A percentile compares a stretch with the other conserved stretches of the same genome.
These are phyloP conservation scores for Solanum habrochaites DNA, from an alignment of 257 asterid species.

Conservation along the genomic window DNA sequence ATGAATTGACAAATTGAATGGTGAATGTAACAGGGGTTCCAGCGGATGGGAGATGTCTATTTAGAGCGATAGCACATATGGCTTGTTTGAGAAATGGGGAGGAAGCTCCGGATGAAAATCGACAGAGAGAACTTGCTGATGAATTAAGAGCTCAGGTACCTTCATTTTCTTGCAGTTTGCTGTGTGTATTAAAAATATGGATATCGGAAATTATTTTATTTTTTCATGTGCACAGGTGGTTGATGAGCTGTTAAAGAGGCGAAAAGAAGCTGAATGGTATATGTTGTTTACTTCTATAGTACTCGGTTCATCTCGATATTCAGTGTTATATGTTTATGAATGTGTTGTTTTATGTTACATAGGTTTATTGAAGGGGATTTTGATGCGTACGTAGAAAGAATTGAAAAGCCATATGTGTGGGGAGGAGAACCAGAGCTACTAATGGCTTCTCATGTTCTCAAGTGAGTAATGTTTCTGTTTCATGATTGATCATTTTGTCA, in stretches of 20 bases:
- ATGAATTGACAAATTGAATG: background rate
- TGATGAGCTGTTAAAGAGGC: constrained; percentile 69
- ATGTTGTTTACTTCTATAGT: background rate
- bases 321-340: background rate
- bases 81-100: constrained; percentile 64
- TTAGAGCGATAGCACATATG: constrained; percentile 74
- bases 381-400: constrained; percentile 60
- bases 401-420: constrained; percentile 69
- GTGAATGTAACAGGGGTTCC: constrained; percentile 37
- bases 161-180: background rate
- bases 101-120: constrained; percentile 59
- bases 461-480: constrained; percentile 29
- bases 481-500: background rate
- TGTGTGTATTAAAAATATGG: background rate
- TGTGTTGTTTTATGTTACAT: background rate
- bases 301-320: background rate
- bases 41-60: constrained; percentile 79
- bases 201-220: background rate
- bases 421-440: constrained; percentile 89
- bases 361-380: constrained; percentile 82
- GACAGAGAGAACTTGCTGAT: constrained; percentile 70
- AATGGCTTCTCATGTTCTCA: constrained; percentile 80
- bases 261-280: constrained; percentile 74
- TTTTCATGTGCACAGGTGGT: constrained; percentile 39
- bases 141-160: constrained; percentile 76